Evolutionary conservation across 2,329 filamentous ascomycete genomes (phyloP), one percentile per base, ranked within the genome.

Genomic region (Pestalotiopsis sp.): DNA sequence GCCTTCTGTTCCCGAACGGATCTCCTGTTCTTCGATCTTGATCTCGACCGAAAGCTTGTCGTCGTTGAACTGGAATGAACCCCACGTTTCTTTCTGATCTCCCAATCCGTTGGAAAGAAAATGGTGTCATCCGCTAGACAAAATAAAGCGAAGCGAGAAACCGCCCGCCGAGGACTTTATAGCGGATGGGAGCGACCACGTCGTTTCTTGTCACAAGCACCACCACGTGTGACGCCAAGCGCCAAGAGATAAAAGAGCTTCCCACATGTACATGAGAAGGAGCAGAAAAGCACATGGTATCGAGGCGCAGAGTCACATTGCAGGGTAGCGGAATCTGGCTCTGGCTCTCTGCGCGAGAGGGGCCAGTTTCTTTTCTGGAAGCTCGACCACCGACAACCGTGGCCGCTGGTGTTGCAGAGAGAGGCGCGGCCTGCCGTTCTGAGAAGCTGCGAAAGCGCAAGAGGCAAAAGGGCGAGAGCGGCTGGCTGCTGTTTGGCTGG

Each of bases 61-160:
- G 13, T 61, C 49, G 31, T 58, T 52, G 17, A 45, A 9, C 20
- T 20, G 65, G 13, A 39, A 39, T 36, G 59, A n/a, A 67, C 65
- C 27, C 56, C 36, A 67, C 27, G 65, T 67, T 66, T 57, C 20
- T 20, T 52, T 52, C 45, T 52, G 31, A 23, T 52, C 49, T 52
- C 41, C 31, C 52, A 27, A 61, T 41, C 31, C 20, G 38, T 36
- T 61, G 36, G 52, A 67, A 36, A 36, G 65, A 41, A 61, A 59
- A 66, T 41, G 56, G 65, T 67, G 65, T 61, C 65, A 67, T 61
- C 52, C 65, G 36, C 49, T 61, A 67, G 52, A 36, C 64, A 58
- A 49, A 36, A n/a, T 56, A n/a, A 66, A 57, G 49, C 63, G 27
- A 41, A 38, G 41, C 17, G 45, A 57, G 36, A 14, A 31, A 7